These are phyloP conservation scores for Ascosphaera aggregata DNA, from an alignment of 2,329 filamentous ascomycete species.

Conservation along the genomic window DNA sequence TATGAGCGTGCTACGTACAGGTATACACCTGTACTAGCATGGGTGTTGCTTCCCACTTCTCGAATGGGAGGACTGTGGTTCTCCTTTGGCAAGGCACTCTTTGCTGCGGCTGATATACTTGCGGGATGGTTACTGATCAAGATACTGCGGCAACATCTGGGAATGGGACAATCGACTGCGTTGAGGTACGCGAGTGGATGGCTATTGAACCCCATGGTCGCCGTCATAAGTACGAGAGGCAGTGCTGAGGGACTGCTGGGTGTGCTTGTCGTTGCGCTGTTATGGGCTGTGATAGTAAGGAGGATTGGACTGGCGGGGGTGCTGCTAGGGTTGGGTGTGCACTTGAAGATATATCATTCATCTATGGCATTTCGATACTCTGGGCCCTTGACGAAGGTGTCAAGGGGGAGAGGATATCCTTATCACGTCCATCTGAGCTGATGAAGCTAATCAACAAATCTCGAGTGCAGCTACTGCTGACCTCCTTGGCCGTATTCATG, in stretches of 20 bases:
- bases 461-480: conserved; percentile 19
- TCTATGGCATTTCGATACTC: conserved; percentile 47
- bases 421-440: conserved; percentile 5
- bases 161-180: conserved; percentile 31
- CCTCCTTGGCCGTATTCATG: conserved; percentile 51
- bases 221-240: conserved; percentile 82
- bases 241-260: conserved; percentile 82
- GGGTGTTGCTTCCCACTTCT: conserved; percentile 59
- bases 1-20: conserved; percentile 87
- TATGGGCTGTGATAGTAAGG: conserved; percentile 55
- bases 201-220: conserved; percentile 95
- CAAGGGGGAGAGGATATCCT: conserved; percentile 3
- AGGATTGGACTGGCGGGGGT: conserved; percentile 43
- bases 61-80: conserved; percentile 31
- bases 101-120: conserved; percentile 59
- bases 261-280: conserved; percentile 55
- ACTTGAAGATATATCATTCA: conserved; percentile 98
- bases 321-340: conserved; percentile 61
- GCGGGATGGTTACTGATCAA: conserved; percentile 56
- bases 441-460: conserved; percentile 16
- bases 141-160: conserved; percentile 23
- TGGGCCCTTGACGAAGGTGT: conserved; percentile 18
- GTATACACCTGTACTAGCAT: conserved; percentile 84
- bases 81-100: conserved; percentile 68
- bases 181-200: conserved; percentile 54